Evolutionary conservation across 257 asterid species (phyloP).

Genomic region (Asclepias syriaca): DNA sequence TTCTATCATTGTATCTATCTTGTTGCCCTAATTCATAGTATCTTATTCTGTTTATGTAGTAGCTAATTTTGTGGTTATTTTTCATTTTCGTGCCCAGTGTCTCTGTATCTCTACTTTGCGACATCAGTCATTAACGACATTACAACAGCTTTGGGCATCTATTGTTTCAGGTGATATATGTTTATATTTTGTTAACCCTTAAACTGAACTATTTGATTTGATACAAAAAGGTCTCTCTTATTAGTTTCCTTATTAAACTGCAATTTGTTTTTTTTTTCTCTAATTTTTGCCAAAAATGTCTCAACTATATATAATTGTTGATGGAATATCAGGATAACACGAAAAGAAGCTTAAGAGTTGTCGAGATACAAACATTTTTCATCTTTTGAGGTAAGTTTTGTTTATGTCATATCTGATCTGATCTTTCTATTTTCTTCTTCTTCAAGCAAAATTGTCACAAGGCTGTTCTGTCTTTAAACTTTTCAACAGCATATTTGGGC

Average conservation of each 20-base stretch:
- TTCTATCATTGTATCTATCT: not conserved
- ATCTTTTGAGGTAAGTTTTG: not conserved
- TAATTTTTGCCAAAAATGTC: too few relatives aligned
- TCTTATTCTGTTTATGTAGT: too few relatives aligned
- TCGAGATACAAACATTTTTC: not conserved
- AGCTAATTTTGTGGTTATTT: slow-evolving; percentile 3
- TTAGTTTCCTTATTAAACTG: not conserved
- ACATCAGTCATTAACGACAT: slow-evolving; percentile 89
- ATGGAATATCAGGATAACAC: slow-evolving; percentile 12
- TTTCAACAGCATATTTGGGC: too few relatives aligned
- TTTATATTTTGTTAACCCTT: not conserved
- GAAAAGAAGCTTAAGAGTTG: slow-evolving; percentile 16
- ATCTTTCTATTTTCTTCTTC: not conserved
- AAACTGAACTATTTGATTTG: not conserved
- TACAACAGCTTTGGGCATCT: slow-evolving; percentile 85
- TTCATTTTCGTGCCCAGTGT: slow-evolving; percentile 35
- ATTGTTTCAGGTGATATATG: slow-evolving; percentile 79
- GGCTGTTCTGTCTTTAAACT: not conserved
- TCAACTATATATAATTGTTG: too few relatives aligned
- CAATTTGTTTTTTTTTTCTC: too few relatives aligned
- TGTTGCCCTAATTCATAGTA: not conserved
- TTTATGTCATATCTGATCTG: not conserved
- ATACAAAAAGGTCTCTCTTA: not conserved
- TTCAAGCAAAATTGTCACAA: too few relatives aligned
- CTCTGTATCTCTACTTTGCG: slow-evolving; percentile 80